Base-by-base conservation (phyloP, 2,329 filamentous ascomycete genomes). In the Domatiomyces globalis region DNA sequence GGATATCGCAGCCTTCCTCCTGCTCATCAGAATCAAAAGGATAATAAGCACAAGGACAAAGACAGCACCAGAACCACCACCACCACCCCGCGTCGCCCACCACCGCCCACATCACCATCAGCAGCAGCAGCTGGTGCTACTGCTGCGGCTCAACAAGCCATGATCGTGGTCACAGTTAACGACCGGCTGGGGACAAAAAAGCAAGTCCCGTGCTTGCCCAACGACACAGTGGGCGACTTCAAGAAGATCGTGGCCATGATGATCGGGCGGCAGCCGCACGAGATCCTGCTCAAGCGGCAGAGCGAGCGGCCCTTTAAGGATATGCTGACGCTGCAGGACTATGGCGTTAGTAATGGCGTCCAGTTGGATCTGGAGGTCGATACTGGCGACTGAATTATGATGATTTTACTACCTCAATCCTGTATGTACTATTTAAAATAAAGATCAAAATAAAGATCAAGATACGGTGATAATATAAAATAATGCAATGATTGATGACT, bases 121-220 rank as follows among this genome's bases (percentile, higher is more conserved):
- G 25, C 25, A 29, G 25, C 25, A 29, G 25, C 25, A 29, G 25
- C 25, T 5, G 25, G 60, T 25, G 49, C 64, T 6, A 55, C 66
- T 27, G 63, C 70, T 6, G 63, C 66, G 55, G 67, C 65, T 42
- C 69, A 73, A 5, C 84, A 94, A 63, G 83, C 87, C 51, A 94
- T 95, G 84, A 95, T 96, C 59, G 79, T 94, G 49, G 89, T 96
- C 17, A 81, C 90, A 62, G 81, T 96, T 63, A 96, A 96, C 66
- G 90, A 96, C 68, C 79, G 90, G n/a, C 73, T 96, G 36, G 90
- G 90, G 10, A 95, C 90, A n/a, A 95, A 95, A 63, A 87, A 89
- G 15, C 84, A 86, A 49, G 92, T 96, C 57, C 90, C 90, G 0
- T 95, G 89, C 65, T 73, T 95, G 52, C 82, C 86, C 0, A 84